Evolutionary conservation across 2,329 filamentous ascomycete species (phyloP), one percentile per base, ranked within the genome.

Genomic region (Neophaeococcomyces aloes): DNA sequence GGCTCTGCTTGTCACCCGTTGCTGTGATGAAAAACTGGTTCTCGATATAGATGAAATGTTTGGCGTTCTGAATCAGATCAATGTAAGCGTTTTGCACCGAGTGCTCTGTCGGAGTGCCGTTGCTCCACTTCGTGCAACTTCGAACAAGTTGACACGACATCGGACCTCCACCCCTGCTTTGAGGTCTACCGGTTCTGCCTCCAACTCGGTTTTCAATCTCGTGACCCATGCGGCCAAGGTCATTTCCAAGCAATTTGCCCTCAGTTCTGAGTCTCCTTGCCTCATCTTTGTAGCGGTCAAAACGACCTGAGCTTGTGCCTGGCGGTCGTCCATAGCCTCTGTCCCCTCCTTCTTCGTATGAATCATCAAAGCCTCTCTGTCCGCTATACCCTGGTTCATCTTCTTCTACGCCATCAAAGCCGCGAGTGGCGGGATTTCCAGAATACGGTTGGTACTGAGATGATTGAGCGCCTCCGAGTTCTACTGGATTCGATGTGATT

Each of bases 11-110:
- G 42, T 83, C 72, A 37, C 69, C 71, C 1, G 83, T 88, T 2
- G 84, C 83, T 0, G 85, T 91, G 63, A 91, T 91, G 69, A 91
- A 91, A 67, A 91, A 91, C 70, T 86, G 79, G 56, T 88, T 87
- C 60, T 88, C 83, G 29, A 88, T 86, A 61, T 87, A 88, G 46
- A 88, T 64, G 56, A 82, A 87, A 58, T 86, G 78, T 56, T 78
- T 67, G 14, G 80, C 80, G 38, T 78, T 77, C 29, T 65, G 68
- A 53, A 87, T 87, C 21, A 78, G 72, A 33, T 82, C 72, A 27
- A 83, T 78, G 57, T 94, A 94, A 1, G 87, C 87, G 58, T 89
- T 88, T 48, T 81, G 78, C 49, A 95, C 89, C 1, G 86, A 94
- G 60, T 91, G 86, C 56, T 83, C 79, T 4, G 73, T 70, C 7